Evolutionary conservation across 2,329 filamentous ascomycete genomes (phyloP), one percentile per base, ranked within the genome.

Genomic region (Monilinia vaccinii-corymbosi): DNA sequence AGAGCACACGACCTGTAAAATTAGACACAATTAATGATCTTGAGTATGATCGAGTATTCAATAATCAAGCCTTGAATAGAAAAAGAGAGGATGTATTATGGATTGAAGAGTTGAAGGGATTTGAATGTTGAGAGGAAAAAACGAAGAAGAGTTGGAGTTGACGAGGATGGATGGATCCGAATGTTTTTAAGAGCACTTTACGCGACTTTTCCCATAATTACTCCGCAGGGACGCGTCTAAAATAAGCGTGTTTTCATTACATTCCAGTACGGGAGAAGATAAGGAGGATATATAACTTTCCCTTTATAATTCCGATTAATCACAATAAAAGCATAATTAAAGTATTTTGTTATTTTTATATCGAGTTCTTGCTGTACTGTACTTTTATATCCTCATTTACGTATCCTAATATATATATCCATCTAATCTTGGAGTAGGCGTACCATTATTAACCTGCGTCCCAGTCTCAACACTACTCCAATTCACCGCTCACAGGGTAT

Each of bases 101-200:
- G 51, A 34, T 55, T 44, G 51, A 55, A 34, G 18, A 45, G 21
- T 36, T 40, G 28, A n/a, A 45, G 50, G 25, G 47, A 25, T 57
- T 44, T 47, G 36, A 44, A 44, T 55, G 48, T 61, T 50, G 52
- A 51, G 16, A 31, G 31, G 45, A 50, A 49, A 40, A 51, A 61
- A 51, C 21, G 21, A 50, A 42, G 28, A 34, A 31, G 47, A 46
- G 56, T 34, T 28, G 3, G 8, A 32, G 32, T 34, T 62, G 44
- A 48, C 48, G 53, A 46, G 28, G 45, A 46, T n/a, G 56, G 51
- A 58, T 55, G 42, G 57, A 58, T 36, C 31, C 45, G 32, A 60
- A 55, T 65, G 62, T 50, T 65, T 61, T 56, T 51, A 56, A 46
- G 56, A 48, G 25, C 58, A 51, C 56, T 58, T 51, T 58, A 58